A percentile compares a stretch with the other conserved stretches of the same genome.
Evolutionary conservation across 2,329 filamentous ascomycete genomes (phyloP).

Genomic region (Lojkania enalia): DNA sequence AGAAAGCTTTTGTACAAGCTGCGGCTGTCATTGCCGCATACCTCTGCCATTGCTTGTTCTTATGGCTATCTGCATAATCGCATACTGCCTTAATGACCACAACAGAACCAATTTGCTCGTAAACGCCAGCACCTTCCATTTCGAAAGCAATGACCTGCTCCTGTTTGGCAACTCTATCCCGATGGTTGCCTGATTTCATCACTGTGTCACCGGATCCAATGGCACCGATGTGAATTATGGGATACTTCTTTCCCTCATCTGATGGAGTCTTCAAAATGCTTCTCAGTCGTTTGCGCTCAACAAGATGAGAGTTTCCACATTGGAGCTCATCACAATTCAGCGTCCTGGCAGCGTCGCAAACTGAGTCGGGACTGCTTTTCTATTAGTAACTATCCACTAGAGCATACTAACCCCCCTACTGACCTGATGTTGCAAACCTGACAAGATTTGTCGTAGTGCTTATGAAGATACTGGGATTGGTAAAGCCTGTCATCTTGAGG

Average conservation of each 20-base stretch:
- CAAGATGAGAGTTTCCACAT: too few relatives aligned
- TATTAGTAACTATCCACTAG: too few relatives aligned
- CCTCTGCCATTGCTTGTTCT: neutral
- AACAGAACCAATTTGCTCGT: neutral
- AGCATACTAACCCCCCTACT: too few relatives aligned
- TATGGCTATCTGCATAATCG: slow-evolving; percentile 1
- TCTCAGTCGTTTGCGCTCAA: too few relatives aligned
- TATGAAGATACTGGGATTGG: neutral
- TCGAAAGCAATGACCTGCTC: slow-evolving; percentile 11
- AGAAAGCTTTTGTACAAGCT: neutral
- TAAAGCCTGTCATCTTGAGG: neutral
- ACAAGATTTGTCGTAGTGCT: too few relatives aligned
- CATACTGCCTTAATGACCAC: neutral
- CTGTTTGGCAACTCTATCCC: slow-evolving; percentile 2
- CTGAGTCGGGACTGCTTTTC: too few relatives aligned
- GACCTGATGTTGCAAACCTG: too few relatives aligned
- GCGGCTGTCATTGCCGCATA: neutral
- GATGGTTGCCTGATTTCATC: slow-evolving; percentile 7
- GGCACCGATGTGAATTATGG: slow-evolving; percentile 8
- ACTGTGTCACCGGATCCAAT: slow-evolving; percentile 11
- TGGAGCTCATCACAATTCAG: too few relatives aligned
- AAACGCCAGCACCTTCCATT: slow-evolving; percentile 12
- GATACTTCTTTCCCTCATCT: too few relatives aligned
- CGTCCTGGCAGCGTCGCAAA: too few relatives aligned
- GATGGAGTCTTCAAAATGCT: too few relatives aligned